Evolutionary conservation across 2,329 filamentous ascomycete species (phyloP), one percentile per base, ranked within the genome.

Genomic region (Hymenoscyphus scutula): DNA sequence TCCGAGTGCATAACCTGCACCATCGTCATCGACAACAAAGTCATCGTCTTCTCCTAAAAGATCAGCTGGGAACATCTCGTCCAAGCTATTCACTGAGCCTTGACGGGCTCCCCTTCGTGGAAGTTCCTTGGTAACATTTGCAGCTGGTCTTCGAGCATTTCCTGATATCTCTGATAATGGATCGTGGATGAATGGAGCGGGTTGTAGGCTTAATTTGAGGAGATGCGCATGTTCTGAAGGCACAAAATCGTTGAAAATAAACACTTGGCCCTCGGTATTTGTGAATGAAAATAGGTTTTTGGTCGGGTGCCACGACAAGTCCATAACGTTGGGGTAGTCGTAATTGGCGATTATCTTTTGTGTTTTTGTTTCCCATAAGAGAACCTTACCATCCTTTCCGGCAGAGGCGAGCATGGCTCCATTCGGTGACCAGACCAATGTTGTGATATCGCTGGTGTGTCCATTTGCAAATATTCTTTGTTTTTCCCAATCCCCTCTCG

Each of bases 11-110:
- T 98, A 98, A 51, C 94, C 95, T 37, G 92, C 94, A 11, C 93
- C 93, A 73, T 99, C 95, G 67, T 99, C 95, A 71, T 99, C 95
- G 5, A 92, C 87, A 1, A 99, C 91, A 74, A 98, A 99, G 66
- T 92, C 91, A 67, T 84, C 84, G 25, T 82, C 84, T 53, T 83
- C 82, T 13, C 73, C 78, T 57, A 77, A 76, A 71, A 84, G 74
- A 17, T 78, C 78, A 0, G 85, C 85, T 23, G 83, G 87, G 2
- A 97, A 81, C n/a, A 96, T 86, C 59, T 92, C 92, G 74, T 95
- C 92, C 2, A 96, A 80, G 48, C 91, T 92, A 65, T 92, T 90
- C 0, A 88, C 80, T 0, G 88, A 88, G n/a, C 84, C 86, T 65
- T 80, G 78, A 64, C 89, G 81, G 56, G 80, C 80, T 59, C 81